Evolutionary conservation across 1,139 yeast genomes (phyloP).

Genomic region (Candida glucosophila): DNA sequence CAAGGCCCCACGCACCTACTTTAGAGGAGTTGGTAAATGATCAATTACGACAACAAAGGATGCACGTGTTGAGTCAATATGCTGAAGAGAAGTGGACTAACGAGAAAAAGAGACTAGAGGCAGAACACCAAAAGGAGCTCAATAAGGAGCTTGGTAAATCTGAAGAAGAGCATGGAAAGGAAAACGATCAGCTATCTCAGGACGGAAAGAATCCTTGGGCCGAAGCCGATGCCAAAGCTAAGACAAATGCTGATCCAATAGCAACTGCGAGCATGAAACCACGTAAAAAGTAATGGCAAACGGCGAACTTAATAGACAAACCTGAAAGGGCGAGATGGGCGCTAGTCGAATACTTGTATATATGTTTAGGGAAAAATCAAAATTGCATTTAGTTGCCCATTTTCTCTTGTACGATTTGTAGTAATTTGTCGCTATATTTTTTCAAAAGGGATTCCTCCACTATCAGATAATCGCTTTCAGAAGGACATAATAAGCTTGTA

Average conservation of each 20-base stretch:
- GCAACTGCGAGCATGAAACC: slow-evolving; percentile 27
- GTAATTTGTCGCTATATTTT: slow-evolving; percentile 23
- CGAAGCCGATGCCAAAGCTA: slow-evolving; percentile 21
- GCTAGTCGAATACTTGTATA: too few relatives aligned
- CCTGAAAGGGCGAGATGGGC: too few relatives aligned
- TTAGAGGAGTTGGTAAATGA: slow-evolving; percentile 55
- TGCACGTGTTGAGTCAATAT: slow-evolving; percentile 47
- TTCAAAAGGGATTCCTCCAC: too few relatives aligned
- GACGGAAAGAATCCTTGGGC: slow-evolving; percentile 24
- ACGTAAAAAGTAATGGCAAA: not conserved
- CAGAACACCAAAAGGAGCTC: slow-evolving; percentile 23
- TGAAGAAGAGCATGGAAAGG: slow-evolving; percentile 20
- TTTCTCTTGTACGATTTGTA: slow-evolving; percentile 17
- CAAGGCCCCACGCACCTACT: slow-evolving; percentile 53
- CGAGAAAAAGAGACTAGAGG: slow-evolving; percentile 30
- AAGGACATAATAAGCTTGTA: too few relatives aligned
- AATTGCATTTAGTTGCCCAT: too few relatives aligned
- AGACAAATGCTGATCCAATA: slow-evolving; percentile 22
- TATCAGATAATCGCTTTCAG: too few relatives aligned
- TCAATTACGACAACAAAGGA: slow-evolving; percentile 43
- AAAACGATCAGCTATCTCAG: slow-evolving; percentile 15
- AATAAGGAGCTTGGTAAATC: slow-evolving; percentile 26
- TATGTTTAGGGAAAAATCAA: too few relatives aligned
- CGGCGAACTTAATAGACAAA: too few relatives aligned
- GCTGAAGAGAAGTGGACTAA: slow-evolving; percentile 54